Evolutionary conservation across 2,329 filamentous ascomycete genomes (phyloP).

Genomic region (Xylaria sp.): DNA sequence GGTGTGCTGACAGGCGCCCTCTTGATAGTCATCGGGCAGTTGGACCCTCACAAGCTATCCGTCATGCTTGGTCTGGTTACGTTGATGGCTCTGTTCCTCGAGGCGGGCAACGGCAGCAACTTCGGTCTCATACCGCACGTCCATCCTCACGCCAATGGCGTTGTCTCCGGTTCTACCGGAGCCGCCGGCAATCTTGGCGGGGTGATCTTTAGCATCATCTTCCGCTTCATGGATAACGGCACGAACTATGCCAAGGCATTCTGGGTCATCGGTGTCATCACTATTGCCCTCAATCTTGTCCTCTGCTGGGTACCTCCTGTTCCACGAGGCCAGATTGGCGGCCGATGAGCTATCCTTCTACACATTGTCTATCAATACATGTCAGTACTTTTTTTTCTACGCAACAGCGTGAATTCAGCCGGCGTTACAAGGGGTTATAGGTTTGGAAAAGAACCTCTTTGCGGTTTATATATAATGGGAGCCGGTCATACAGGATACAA

Average conservation of each 20-base stretch:
- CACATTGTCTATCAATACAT: background rate
- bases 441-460: background rate
- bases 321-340: slow-evolving; percentile 64
- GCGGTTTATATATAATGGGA: background rate
- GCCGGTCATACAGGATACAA: background rate
- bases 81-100: slow-evolving; percentile 82
- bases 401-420: background rate
- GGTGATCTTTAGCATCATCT: slow-evolving; percentile 84
- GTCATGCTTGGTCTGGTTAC: slow-evolving; percentile 82
- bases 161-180: slow-evolving; percentile 80
- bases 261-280: slow-evolving; percentile 84
- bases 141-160: slow-evolving; percentile 82
- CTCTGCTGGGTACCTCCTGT: slow-evolving; percentile 67
- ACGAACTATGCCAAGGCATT: slow-evolving; percentile 75
- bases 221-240: slow-evolving; percentile 74
- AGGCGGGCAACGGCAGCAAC: slow-evolving; percentile 86
- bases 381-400: background rate
- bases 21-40: slow-evolving; percentile 69
- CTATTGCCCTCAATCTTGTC: slow-evolving; percentile 73
- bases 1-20: slow-evolving; percentile 70
- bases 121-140: slow-evolving; percentile 90
- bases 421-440: slow-evolving; percentile 6
- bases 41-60: slow-evolving; percentile 68
- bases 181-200: slow-evolving; percentile 86
- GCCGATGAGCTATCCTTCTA: slow-evolving; percentile 46